Evolutionary conservation across 1,139 yeast genomes (phyloP), one percentile per base, ranked within the genome.

Genomic region (Protomyces gravidus): DNA sequence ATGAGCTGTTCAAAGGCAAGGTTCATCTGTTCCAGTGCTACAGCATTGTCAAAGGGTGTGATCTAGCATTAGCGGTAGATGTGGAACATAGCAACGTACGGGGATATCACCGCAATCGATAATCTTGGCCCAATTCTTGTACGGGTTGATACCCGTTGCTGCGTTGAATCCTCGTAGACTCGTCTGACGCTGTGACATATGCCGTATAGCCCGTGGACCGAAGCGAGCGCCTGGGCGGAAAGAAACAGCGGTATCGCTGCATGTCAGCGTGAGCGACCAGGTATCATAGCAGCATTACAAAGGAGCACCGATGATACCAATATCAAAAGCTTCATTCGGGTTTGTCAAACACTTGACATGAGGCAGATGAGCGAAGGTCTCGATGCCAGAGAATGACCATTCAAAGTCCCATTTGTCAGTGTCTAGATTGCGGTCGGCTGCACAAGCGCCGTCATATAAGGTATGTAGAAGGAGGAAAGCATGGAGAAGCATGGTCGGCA

Each of bases 81-180:
- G n/a, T n/a, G 4, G 17, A 46, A 33, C 4, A 15, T 30, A 25
- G 48, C 6, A n/a, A 19, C 17, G 32, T 17, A 85, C 82, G 1
- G 92, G 90, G 55, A 86, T 80, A 71, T 86, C 94, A n/a, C 88
- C 89, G 73, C 94, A 86, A 71, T 86, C 94, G 26, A 85, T 66
- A 17, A 86, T 73, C 52, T 73, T 77, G 23, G 90, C 89, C 89
- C 90, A 84, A 55, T 78, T 72, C 33, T 72, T 70, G 68, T 84
- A 86, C 1, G 89, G 89, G 65, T 85, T 84, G 60, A 74, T 55
- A n/a, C 76, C 79, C 2, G 89, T 89, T 49, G 89, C 73, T 63
- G 79, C 80, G 67, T 85, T 86, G 72, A 80, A 86, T 0, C 89
- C 89, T 62, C 90, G 75, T 58, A 81, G 71, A 0, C 82, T 71